phyloP scores from a whole-genome alignment of 768 basidiomycete genomes.

The Calocera viscosa region DNA sequence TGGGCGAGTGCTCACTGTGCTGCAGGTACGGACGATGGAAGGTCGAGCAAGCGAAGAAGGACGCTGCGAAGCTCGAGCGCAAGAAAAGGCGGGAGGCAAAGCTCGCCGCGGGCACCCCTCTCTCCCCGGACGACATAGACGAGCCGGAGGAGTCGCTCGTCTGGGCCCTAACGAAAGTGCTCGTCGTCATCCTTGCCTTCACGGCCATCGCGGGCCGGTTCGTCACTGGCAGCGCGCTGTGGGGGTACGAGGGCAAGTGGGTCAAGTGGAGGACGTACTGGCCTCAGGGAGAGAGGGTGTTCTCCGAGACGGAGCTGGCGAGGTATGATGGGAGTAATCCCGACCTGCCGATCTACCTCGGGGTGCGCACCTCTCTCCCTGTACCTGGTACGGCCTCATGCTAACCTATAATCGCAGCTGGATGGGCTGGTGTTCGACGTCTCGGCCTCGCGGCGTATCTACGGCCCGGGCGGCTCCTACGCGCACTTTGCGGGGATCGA shows the following conservation, averaged over 20 bases:
- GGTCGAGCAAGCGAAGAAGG: constrained; percentile 47
- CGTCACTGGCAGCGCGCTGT: constrained; percentile 72
- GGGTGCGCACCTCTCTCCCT: constrained; percentile 38
- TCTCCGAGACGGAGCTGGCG: constrained; percentile 58
- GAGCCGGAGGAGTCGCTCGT: constrained; percentile 43
- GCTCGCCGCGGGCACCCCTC: constrained; percentile 59
- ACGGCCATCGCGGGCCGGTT: constrained; percentile 61
- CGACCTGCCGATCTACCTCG: constrained; percentile 66
- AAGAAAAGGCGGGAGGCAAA: constrained; percentile 60
- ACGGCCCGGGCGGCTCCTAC: constrained; percentile 69
- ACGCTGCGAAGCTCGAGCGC: constrained; percentile 56
- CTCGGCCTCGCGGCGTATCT: constrained; percentile 54
- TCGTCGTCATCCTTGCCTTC: constrained; percentile 44
- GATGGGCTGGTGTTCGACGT: constrained; percentile 92
- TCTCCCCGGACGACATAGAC: constrained; percentile 54
- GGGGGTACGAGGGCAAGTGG: constrained; percentile 68
- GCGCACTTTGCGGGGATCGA: constrained; percentile 53
- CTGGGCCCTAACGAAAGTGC: constrained; percentile 51
- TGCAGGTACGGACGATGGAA: constrained; percentile 22
- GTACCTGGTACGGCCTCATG: constrained; percentile 5
- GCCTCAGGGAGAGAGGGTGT: constrained; percentile 39
- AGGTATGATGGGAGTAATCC: constrained; percentile 58
- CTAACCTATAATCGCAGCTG: constrained; percentile 40
- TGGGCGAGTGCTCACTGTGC: background rate
- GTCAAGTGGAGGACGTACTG: constrained; percentile 45